Evolutionary conservation across 768 basidiomycete genomes (phyloP).

Genomic region (Trametes cingulata): DNA sequence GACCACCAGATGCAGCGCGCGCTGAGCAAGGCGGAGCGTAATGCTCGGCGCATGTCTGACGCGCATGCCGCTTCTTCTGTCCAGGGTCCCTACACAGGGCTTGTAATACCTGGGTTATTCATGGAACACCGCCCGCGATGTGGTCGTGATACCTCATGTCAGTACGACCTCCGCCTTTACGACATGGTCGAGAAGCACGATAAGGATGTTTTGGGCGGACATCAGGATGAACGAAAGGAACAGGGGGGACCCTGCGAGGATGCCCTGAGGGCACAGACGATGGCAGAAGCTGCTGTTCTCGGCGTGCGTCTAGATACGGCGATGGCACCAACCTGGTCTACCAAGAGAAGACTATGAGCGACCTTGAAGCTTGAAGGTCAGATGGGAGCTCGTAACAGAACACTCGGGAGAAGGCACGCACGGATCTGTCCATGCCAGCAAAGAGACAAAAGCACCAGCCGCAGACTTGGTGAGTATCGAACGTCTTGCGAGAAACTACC

Average conservation of each 20-base stretch:
- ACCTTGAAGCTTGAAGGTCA: not conserved
- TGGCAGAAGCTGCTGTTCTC: too few relatives aligned
- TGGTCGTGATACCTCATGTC: not conserved
- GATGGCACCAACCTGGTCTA: too few relatives aligned
- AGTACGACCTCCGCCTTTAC: not conserved
- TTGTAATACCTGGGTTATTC: not conserved
- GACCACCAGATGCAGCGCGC: not conserved
- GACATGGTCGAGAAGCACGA: not conserved
- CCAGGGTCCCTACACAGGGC: not conserved
- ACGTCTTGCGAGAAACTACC: too few relatives aligned
- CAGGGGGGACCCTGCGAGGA: not conserved
- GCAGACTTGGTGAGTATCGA: too few relatives aligned
- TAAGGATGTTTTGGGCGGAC: not conserved
- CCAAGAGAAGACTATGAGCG: not conserved
- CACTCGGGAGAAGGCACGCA: too few relatives aligned
- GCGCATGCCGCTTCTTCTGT: not conserved
- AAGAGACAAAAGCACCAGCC: too few relatives aligned
- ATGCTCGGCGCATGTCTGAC: slow-evolving; percentile 7
- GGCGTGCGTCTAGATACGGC: not conserved
- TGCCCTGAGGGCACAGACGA: not conserved
- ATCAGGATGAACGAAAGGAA: too few relatives aligned
- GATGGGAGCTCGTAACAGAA: not conserved
- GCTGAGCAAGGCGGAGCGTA: slow-evolving; percentile 5
- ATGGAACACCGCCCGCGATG: not conserved
- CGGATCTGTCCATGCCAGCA: too few relatives aligned